Base-by-base conservation (phyloP, 495 filamentous ascomycete genomes). In the Monascus purpureus region DNA sequence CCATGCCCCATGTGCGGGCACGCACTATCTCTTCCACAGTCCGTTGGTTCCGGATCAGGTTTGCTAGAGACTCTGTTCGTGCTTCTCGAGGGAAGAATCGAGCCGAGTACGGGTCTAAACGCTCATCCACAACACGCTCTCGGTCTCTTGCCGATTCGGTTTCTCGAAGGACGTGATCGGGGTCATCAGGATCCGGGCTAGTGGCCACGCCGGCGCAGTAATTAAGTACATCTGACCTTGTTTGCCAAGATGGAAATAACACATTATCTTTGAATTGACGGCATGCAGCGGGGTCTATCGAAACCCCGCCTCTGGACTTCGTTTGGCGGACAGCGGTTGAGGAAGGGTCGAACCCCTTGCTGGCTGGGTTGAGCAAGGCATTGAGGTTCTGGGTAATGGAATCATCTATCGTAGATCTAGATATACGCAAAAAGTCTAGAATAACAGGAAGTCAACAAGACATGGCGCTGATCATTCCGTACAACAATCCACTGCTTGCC, bases 341-440 rank as follows among this genome's bases (percentile, higher is more conserved):
- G 1, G 77, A 64, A 11, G 90, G 83, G 40, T 93, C 80, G 50
- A 93, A 97, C 6, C 72, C 71, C 13, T 58, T 50, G 16, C 46
- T 62, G 11, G 82, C 62, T 0, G 90, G 90, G 2, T 80, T 87
- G 20, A 84, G 55, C 15, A 97, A 67, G 2, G 85, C 83, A 59
- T 97, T 97, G 25, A 97, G 68, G 41, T 93, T 85, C 49, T 94
- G 88, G 1, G 74, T 75, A 42, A 97, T 94, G 11, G 80, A 81
- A 49, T 97, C 90, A 50, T 97, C 90, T 41, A 94, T 81, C 15
- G 81, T 71, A 35, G 71, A 67, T 35, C 90, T 73, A 4, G 90
- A 95, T 36, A 92, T 40, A 13, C 82, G 80, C n/a, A 97, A 72
- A 56, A 97, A 97, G 49, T 94, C 90, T 97, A 44, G 20, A 22